Evolutionary conservation across 768 basidiomycete species (phyloP), one percentile per base, ranked within the genome.

Genomic region (Tricholoma matsutake): DNA sequence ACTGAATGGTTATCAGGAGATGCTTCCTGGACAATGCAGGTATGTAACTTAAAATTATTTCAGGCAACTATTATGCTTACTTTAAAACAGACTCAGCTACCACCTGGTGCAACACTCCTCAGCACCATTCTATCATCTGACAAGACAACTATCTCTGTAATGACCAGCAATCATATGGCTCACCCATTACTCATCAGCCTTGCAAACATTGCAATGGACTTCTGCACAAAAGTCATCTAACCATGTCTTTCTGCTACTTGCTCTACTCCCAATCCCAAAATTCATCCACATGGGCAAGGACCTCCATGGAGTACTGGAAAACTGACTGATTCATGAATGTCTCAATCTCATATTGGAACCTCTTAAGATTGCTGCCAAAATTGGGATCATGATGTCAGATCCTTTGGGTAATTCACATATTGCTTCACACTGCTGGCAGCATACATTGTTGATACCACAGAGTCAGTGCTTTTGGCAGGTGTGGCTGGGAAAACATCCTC

Each of bases 401-500:
- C 70, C 72, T n/a, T 13, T 59, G 8, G 74, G 74, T 1, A 58
- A 55, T 16, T 39, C 47, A 3, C 58, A 0, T 67, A 64, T 22
- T 71, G 69, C 45, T 74, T 64, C 56, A 73, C 71, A 0, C 72
- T 70, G 22, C 3, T 25, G 1, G 2, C 22, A 25, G 22, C 22
- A 25, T 25, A 25, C 22, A 25, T 25, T 25, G 70, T 69, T 3
- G 72, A 78, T 58, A 73, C 69, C 6, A 73, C 71, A 0, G 74
- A 78, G 66, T 66, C 72, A 9, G 57, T 61, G 1, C 52, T 72
- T 43, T 54, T 76, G n/a, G 65, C 73, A 1, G 63, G 72, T 29
- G 70, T 76, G 28, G 60, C 41, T 2, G 68, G 65, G 2, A 73
- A 70, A 53, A 71, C 72, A 1, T 76, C 75, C 0, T 68, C 68